Conservation (phyloP, 2,329 filamentous ascomycete species). For the Verticillium tricorpus region DNA sequence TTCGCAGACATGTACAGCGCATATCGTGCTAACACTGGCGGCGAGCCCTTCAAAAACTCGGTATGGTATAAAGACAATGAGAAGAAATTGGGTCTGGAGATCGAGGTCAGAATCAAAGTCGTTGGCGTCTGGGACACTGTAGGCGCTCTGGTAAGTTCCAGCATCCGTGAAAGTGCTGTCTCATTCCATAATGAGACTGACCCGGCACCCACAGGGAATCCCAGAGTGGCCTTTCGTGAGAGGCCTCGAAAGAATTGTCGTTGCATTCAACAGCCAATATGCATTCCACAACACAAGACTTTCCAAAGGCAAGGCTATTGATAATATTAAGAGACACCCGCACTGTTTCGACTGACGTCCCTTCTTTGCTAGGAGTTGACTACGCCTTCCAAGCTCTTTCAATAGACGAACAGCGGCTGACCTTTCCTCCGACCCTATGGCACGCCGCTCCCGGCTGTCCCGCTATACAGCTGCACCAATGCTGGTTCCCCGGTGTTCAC, state of each 20-base stretch:
- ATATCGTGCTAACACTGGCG: background rate
- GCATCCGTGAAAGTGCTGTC: background rate
- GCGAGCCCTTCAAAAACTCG: background rate
- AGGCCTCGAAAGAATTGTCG: background rate
- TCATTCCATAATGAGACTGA: background rate
- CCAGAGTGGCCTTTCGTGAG: background rate
- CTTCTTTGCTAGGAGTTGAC: background rate
- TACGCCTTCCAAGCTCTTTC: conserved; percentile 3
- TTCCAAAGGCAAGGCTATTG: background rate
- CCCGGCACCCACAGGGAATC: background rate
- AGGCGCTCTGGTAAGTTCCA: conserved; percentile 1
- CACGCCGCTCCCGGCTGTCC: background rate
- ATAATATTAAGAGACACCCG: background rate
- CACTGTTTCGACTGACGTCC: background rate
- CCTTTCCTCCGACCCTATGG: background rate
- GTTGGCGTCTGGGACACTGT: conserved; percentile 11
- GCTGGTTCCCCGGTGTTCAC: conserved; percentile 9
- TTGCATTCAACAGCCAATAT: background rate
- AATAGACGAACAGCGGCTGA: conserved; percentile 1
- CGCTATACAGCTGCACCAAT: background rate
- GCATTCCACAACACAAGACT: conserved; percentile 2
- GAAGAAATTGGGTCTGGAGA: background rate
- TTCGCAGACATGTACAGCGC: conserved; percentile 6
- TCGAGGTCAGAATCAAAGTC: background rate
- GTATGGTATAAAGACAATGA: background rate